Evolutionary conservation across 2,329 filamentous ascomycete genomes (phyloP), one percentile per base, ranked within the genome.

Genomic region (Lithohypha guttulata): DNA sequence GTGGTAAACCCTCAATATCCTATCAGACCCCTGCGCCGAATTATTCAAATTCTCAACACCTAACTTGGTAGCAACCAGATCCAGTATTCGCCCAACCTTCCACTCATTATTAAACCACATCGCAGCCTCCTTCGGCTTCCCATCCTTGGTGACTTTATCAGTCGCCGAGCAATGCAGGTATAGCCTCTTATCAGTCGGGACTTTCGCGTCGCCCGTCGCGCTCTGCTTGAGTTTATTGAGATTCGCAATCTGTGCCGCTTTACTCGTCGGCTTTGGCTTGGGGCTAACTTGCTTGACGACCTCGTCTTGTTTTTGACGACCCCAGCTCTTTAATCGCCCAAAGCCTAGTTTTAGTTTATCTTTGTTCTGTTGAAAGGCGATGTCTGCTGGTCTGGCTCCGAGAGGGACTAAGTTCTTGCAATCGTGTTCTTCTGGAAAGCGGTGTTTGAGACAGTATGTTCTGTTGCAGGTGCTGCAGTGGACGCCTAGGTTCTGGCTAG

Each of bases 161-260:
- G 87, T 85, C 0, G 89, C 91, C 57, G 96, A 89, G 13, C 95
- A 84, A 55, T 83, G 79, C 1, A 98, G 56, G 56, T 96, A 96
- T 2, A 98, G 64, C n/a, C 91, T 69, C 65, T 93, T 93, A 48
- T 94, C 85, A 0, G 68, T 59, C 0, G 85, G 69, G 0, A 95
- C 61, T 53, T 85, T 89, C 7, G 77, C 77, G 48, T 96, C 89
- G 1, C 93, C 93, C 63, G 94, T 95, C 2, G 91, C 89, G 1
- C 73, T 77, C 57, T 81, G 81, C 65, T 94, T 95, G 28, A 98
- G 66, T 7, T 73, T 75, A 47, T 85, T 85, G 5, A 89, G 68
- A 4, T 81, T 83, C 2, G 78, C 66, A 13, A 83, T 51, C 2
- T 79, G 72, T 34, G 78, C 75, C 0, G 81, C 73, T 0, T 79